Evolutionary conservation across 2,329 filamentous ascomycete genomes (phyloP).

Genomic region (Stagonosporopsis cucurbitacearum): DNA sequence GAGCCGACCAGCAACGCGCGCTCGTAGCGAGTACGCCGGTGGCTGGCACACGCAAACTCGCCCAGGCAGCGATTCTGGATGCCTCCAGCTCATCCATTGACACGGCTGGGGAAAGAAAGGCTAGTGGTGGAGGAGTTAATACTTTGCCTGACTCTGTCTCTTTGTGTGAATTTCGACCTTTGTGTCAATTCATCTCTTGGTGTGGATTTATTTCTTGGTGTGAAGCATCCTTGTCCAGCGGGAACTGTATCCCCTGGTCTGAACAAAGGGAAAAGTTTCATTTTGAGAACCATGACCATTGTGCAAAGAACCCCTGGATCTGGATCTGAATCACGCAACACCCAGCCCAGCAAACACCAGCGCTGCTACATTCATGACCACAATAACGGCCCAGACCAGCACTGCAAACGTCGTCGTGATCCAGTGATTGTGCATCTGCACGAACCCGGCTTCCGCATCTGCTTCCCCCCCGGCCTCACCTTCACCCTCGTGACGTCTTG

Average conservation of each 20-base stretch:
- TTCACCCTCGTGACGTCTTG: constrained; percentile 6
- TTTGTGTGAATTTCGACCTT: too few species aligned
- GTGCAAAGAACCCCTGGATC: background rate
- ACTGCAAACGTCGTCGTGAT: constrained; percentile 64
- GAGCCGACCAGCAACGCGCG: constrained; percentile 13
- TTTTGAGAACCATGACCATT: background rate
- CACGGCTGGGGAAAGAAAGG: background rate
- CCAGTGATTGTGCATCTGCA: constrained; percentile 76
- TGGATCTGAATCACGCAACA: constrained; percentile 19
- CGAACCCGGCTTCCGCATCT: constrained; percentile 35
- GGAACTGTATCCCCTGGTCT: background rate
- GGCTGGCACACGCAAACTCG: constrained; percentile 14
- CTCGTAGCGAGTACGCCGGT: constrained; percentile 19
- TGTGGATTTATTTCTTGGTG: background rate
- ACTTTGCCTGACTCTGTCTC: background rate
- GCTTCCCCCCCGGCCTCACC: too few species aligned
- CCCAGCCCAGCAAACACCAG: constrained; percentile 68
- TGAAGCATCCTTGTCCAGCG: background rate
- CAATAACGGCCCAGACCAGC: constrained; percentile 75
- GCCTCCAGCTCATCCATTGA: constrained; percentile 1
- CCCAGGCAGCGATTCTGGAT: constrained; percentile 4
- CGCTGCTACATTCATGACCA: constrained; percentile 79
- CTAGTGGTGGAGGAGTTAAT: background rate
- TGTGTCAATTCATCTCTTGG: too few species aligned
- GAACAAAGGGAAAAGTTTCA: background rate